These are phyloP conservation scores for Salix brachista DNA, from an alignment of 345 rosid species.

Conservation along the genomic window DNA sequence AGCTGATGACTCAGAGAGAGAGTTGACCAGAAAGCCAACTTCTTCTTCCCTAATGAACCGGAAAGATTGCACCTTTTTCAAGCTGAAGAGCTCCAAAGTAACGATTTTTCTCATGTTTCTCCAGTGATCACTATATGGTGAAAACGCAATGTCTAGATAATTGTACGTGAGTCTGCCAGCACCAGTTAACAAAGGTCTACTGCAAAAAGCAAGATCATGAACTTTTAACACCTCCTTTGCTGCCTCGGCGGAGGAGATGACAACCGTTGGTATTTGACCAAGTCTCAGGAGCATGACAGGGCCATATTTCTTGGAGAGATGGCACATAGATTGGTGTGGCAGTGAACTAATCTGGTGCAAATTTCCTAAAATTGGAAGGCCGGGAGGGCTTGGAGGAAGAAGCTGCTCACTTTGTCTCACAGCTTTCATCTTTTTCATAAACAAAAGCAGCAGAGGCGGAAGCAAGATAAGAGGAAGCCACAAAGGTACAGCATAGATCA, in stretches of 20 bases:
- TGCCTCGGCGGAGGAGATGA: constrained; percentile 22
- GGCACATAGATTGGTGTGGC: constrained; percentile 1
- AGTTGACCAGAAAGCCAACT: neutral
- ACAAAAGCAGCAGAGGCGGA: neutral
- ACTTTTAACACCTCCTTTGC: constrained; percentile 18
- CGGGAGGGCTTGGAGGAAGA: constrained; percentile 17
- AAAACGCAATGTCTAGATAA: constrained; percentile 11
- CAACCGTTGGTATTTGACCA: neutral
- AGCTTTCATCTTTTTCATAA: too few relatives aligned
- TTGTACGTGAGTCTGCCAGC: constrained; percentile 10
- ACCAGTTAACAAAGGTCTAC: constrained; percentile 5
- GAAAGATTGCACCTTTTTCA: constrained; percentile 18
- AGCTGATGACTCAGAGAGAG: constrained; percentile 5
- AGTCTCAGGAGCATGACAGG: constrained; percentile 2
- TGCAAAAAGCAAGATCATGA: constrained; percentile 16
- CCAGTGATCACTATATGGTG: constrained; percentile 21
- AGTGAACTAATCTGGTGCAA: constrained; percentile 3
- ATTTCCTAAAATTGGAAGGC: constrained; percentile 4
- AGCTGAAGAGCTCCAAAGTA: constrained; percentile 11
- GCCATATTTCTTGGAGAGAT: neutral
- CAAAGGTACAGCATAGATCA: neutral
- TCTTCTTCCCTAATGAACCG: constrained; percentile 10
- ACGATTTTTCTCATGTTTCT: constrained; percentile 7
- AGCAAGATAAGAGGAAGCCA: constrained; percentile 2
- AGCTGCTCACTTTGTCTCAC: neutral